Conservation (phyloP, 1,139 yeast genomes). For the Zygosaccharomyces sapae region DNA sequence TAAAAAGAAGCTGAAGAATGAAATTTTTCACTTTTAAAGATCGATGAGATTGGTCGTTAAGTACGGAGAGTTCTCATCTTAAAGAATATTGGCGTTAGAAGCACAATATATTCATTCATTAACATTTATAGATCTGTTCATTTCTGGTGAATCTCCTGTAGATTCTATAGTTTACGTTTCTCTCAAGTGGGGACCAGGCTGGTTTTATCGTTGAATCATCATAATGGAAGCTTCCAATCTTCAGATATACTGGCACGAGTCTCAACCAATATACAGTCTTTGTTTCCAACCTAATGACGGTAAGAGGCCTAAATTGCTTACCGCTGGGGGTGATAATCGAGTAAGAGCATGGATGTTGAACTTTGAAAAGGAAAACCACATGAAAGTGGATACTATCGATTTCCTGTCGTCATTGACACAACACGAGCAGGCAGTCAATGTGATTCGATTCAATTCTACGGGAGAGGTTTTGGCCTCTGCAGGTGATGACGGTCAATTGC, state of each 20-base stretch:
- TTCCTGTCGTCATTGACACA: slow-evolving; percentile 74
- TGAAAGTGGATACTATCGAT: slow-evolving; percentile 44
- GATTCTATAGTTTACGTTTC: too few species aligned
- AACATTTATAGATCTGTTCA: too few species aligned
- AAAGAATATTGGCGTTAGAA: background rate
- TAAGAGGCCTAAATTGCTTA: slow-evolving; percentile 51
- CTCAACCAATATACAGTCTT: slow-evolving; percentile 75
- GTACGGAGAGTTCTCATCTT: background rate
- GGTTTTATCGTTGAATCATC: background rate
- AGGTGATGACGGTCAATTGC: slow-evolving; percentile 88
- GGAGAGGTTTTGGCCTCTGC: slow-evolving; percentile 78
- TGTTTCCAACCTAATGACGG: slow-evolving; percentile 58
- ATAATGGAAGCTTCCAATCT: slow-evolving; percentile 33
- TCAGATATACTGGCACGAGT: slow-evolving; percentile 43
- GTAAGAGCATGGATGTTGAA: slow-evolving; percentile 54
- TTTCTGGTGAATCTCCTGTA: too few species aligned
- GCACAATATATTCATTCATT: too few species aligned
- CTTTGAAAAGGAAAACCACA: slow-evolving; percentile 31
- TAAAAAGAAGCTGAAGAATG: background rate
- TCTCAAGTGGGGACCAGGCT: too few species aligned
- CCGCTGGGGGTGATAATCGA: slow-evolving; percentile 94
- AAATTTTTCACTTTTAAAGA: background rate
- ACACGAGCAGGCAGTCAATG: slow-evolving; percentile 94
- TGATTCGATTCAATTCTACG: slow-evolving; percentile 66
- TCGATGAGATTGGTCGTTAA: background rate